A percentile compares a stretch with the other conserved stretches of the same genome.
Conservation (phyloP, 176 grass and related monocot genomes). For the Alloteropsis semialata region DNA sequence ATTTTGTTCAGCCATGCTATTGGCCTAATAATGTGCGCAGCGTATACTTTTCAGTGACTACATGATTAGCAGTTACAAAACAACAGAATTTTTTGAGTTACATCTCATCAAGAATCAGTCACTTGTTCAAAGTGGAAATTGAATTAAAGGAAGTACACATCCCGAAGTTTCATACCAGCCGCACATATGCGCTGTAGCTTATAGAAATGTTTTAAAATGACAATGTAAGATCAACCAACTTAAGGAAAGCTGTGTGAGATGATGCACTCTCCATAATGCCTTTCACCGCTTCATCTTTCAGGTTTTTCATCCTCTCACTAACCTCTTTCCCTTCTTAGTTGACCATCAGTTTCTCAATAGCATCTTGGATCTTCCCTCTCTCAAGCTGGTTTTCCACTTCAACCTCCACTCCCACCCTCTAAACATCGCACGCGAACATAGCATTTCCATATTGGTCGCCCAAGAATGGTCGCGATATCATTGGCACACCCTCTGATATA, state of each 20-base stretch:
- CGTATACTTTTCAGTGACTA: background rate
- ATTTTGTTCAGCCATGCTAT: background rate
- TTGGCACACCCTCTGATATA: background rate
- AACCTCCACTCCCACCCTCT: conserved; percentile 1
- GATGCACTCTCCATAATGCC: background rate
- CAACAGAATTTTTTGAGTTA: background rate
- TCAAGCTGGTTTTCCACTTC: background rate
- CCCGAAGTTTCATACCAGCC: background rate
- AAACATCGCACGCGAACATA: background rate
- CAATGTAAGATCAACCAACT: background rate
- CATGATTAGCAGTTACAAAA: no score
- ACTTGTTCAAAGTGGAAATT: background rate
- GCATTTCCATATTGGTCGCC: background rate
- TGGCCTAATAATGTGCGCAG: background rate
- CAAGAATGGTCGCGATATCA: background rate
- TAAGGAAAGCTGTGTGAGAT: background rate
- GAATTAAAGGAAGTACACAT: background rate
- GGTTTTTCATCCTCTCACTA: background rate
- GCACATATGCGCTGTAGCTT: background rate
- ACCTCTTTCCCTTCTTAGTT: background rate
- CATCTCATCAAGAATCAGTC: background rate
- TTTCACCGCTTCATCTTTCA: background rate
- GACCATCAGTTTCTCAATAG: background rate
- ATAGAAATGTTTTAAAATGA: background rate
- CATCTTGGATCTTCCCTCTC: background rate